A percentile compares a stretch with the other conserved stretches of the same genome.
phyloP scores from a whole-genome alignment of 2,329 filamentous ascomycete species.

The Magnaporthiopsis rhizophila region DNA sequence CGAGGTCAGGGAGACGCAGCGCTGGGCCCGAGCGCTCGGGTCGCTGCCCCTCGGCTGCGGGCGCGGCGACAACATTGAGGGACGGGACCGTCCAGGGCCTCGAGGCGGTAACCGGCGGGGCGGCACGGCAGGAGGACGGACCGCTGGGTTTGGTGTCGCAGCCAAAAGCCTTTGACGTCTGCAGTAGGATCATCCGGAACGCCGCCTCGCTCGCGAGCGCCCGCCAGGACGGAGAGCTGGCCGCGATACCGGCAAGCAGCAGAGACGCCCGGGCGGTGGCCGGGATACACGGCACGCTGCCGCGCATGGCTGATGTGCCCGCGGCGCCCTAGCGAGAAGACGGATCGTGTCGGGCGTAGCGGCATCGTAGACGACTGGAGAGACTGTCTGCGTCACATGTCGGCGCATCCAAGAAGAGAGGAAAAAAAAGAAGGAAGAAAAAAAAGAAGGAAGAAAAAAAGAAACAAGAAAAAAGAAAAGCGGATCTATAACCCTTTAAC shows the following conservation, averaged over 20 bases:
- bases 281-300: constrained; percentile 13
- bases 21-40: constrained; percentile 55
- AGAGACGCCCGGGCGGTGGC: neutral
- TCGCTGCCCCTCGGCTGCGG: constrained; percentile 12
- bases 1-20: constrained; percentile 61
- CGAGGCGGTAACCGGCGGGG: constrained; percentile 26
- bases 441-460: too few relatives aligned
- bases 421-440: too few relatives aligned
- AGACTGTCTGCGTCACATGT: too few relatives aligned
- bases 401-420: too few relatives aligned
- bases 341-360: neutral
- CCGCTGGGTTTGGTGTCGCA: constrained; percentile 67
- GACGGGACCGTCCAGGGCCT: constrained; percentile 47
- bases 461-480: too few relatives aligned
- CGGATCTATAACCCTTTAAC: too few relatives aligned
- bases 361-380: neutral
- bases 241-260: constrained; percentile 9
- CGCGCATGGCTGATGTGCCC: constrained; percentile 9
- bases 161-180: constrained; percentile 57
- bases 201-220: constrained; percentile 25
- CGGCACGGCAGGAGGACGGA: constrained; percentile 38
- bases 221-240: constrained; percentile 2
- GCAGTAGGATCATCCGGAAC: constrained; percentile 36
- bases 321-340: too few relatives aligned
- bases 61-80: constrained; percentile 15